These are phyloP conservation scores for Metschnikowia reukaufii DNA, from an alignment of 805 yeast genomes.

Conservation along the genomic window DNA sequence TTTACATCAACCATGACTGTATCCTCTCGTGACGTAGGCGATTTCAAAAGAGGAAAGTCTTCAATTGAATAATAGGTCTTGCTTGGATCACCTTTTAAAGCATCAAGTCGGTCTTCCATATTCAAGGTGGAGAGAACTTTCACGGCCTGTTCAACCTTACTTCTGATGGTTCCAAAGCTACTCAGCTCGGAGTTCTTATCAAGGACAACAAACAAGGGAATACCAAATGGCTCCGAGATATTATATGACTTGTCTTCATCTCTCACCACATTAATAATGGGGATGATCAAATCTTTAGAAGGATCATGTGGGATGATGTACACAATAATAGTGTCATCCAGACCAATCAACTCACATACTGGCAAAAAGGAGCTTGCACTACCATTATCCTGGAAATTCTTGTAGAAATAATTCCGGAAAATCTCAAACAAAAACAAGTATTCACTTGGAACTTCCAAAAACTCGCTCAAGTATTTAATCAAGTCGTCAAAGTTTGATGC, in stretches of 20 bases:
- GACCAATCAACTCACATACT: slow-evolving; percentile 62
- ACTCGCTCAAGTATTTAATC: slow-evolving; percentile 56
- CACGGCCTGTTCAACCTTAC: slow-evolving; percentile 49
- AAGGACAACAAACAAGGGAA: slow-evolving; percentile 72
- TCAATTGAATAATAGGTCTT: slow-evolving; percentile 22
- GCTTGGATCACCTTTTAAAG: slow-evolving; percentile 17
- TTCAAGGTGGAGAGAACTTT: slow-evolving; percentile 27
- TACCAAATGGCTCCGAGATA: slow-evolving; percentile 57
- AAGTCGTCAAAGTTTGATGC: slow-evolving; percentile 64
- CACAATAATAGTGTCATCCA: slow-evolving; percentile 63
- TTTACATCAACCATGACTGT: slow-evolving; percentile 20
- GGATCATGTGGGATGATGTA: slow-evolving; percentile 55
- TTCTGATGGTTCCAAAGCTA: slow-evolving; percentile 58
- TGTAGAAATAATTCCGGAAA: slow-evolving; percentile 65
- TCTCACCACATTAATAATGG: slow-evolving; percentile 52
- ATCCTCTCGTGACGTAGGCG: slow-evolving; percentile 12
- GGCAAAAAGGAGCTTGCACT: slow-evolving; percentile 59
- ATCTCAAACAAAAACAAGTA: slow-evolving; percentile 41
- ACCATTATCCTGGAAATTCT: slow-evolving; percentile 61
- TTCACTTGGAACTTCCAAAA: slow-evolving; percentile 32
- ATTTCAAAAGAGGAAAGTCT: slow-evolving; percentile 37
- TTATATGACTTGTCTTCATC: slow-evolving; percentile 36
- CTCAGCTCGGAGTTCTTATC: slow-evolving; percentile 46
- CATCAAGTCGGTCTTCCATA: slow-evolving; percentile 24
- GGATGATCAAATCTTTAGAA: slow-evolving; percentile 45